phyloP scores from a whole-genome alignment of 257 asterid species.

The Solanum medicagineum region DNA sequence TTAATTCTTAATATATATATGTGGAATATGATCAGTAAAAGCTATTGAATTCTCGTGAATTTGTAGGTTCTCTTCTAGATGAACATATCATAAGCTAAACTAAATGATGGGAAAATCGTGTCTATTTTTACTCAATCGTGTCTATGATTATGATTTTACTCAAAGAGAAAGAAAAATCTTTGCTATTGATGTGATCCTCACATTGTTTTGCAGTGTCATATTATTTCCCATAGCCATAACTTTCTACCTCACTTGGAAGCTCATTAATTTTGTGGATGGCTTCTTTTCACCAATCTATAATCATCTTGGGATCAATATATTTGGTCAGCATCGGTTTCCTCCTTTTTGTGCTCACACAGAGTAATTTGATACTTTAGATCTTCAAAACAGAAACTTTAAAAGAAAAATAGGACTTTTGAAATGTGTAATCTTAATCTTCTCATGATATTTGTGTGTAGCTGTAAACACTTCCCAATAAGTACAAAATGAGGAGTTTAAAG shows the following conservation, averaged over 20 bases:
- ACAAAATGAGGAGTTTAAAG: no score
- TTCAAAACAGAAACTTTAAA: not conserved
- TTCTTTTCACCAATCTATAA: slow-evolving; percentile 14
- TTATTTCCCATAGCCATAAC: slow-evolving; percentile 13
- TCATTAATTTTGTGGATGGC: slow-evolving; percentile 8
- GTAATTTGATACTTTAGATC: not conserved
- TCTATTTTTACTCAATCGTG: no score
- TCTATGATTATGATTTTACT: not conserved
- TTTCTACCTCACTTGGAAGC: slow-evolving; percentile 11
- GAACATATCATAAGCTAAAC: no score
- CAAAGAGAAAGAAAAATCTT: not conserved
- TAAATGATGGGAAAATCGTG: no score
- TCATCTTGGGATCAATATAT: slow-evolving; percentile 12
- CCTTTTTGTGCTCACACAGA: not conserved
- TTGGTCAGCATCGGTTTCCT: not conserved
- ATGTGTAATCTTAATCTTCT: not conserved
- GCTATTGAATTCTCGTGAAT: no score
- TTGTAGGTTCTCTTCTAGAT: no score
- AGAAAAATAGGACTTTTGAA: not conserved
- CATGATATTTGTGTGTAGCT: not conserved
- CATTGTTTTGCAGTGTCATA: slow-evolving; percentile 5
- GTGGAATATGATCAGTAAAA: no score
- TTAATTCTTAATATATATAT: no score
- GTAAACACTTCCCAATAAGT: not conserved
- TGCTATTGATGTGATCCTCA: not conserved